These are phyloP conservation scores for Alternaria triticimaculans DNA, from an alignment of 2,329 filamentous ascomycete genomes.

Conservation along the genomic window DNA sequence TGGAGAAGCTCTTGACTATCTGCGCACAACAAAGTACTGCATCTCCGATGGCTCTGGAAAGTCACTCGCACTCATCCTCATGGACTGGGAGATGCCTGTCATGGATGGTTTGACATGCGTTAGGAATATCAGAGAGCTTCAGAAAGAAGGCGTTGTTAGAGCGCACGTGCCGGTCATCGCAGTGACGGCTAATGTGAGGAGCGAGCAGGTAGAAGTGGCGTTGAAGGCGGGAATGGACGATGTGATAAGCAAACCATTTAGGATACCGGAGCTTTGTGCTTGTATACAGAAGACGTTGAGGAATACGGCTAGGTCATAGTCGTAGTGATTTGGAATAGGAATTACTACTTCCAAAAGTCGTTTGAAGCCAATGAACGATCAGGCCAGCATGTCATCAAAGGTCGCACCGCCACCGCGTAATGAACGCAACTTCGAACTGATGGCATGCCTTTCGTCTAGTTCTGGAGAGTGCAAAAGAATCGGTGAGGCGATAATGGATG, in stretches of 20 bases:
- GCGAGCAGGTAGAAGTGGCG: conserved; percentile 39
- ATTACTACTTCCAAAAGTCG: neutral
- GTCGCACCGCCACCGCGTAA: neutral
- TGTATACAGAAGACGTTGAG: conserved; percentile 28
- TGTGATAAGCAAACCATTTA: conserved; percentile 79
- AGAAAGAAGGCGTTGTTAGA: conserved; percentile 25
- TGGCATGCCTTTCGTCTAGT: neutral
- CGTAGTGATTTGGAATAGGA: neutral
- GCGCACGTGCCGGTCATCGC: conserved; percentile 41
- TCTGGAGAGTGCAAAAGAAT: neutral
- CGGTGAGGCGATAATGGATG: neutral
- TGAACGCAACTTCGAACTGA: neutral
- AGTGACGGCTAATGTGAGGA: conserved; percentile 45
- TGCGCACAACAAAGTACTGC: conserved; percentile 36
- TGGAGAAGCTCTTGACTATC: conserved; percentile 46
- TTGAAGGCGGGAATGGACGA: conserved; percentile 44
- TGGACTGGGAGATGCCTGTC: conserved; percentile 46
- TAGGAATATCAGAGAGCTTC: conserved; percentile 32
- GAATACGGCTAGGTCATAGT: neutral
- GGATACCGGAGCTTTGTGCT: conserved; percentile 33
- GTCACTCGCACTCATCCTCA: conserved; percentile 33
- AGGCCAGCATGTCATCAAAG: neutral
- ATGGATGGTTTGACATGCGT: conserved; percentile 42
- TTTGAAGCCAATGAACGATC: neutral
- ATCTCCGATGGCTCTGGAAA: conserved; percentile 12